Evolutionary conservation across 140 eudicot species (phyloP).

Genomic region (Cichorium intybus): DNA sequence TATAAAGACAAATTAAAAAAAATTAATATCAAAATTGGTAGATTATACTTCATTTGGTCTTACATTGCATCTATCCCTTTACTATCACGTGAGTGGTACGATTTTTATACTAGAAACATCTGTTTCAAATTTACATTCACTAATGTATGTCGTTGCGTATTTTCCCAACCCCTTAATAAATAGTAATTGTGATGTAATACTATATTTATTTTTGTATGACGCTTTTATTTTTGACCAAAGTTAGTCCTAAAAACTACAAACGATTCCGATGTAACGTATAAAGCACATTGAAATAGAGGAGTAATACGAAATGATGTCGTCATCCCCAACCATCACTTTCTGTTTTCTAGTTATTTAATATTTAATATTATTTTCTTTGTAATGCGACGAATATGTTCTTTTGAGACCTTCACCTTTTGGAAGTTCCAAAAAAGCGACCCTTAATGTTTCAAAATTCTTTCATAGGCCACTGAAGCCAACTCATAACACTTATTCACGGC

Average conservation of each 20-base stretch:
- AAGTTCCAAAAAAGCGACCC: neutral
- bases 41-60: no score
- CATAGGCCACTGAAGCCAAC: neutral
- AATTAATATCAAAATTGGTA: no score
- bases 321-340: conserved; percentile 20
- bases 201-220: neutral
- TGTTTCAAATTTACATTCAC: neutral
- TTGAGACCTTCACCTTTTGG: neutral
- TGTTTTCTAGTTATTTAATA: conserved; percentile 5
- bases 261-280: conserved; percentile 1
- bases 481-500: neutral
- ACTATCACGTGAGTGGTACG: no score
- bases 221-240: neutral
- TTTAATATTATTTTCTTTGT: neutral
- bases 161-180: neutral
- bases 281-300: conserved; percentile 16
- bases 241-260: neutral
- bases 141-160: no score
- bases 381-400: neutral
- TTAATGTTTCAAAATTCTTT: neutral
- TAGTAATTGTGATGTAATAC: neutral
- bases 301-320: conserved; percentile 2
- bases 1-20: no score
- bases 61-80: no score
- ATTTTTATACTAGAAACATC: no score